phyloP scores from a whole-genome alignment of 352 stramenopile species.

The Peronospora belbahrii region DNA sequence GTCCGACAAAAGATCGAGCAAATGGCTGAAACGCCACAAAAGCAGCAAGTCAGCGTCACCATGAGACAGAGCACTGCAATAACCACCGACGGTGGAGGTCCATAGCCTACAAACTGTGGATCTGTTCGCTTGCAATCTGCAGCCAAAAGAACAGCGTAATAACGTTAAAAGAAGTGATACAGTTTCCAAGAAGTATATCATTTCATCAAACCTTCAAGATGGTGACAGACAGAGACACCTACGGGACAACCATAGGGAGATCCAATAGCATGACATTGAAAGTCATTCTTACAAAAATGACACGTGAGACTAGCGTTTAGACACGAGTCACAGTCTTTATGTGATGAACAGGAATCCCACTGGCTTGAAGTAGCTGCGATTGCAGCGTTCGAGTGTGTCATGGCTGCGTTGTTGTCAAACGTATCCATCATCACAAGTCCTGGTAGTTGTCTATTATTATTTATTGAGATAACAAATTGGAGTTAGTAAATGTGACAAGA shows the following conservation, averaged over 20 bases:
- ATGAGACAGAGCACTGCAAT: conserved; percentile 79
- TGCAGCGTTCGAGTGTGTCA: neutral
- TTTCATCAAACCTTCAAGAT: conserved; percentile 75
- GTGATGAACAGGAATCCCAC: conserved; percentile 36
- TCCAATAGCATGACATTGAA: conserved; percentile 74
- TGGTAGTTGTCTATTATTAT: too few relatives aligned
- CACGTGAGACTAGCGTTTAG: conserved; percentile 65
- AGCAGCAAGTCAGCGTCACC: conserved; percentile 75
- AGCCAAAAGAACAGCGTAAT: neutral
- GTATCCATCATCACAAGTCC: neutral
- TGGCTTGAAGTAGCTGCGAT: neutral
- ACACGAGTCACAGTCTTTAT: conserved; percentile 73
- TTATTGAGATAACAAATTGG: too few relatives aligned
- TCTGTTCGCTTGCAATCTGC: conserved; percentile 65
- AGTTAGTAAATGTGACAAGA: too few relatives aligned
- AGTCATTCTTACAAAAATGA: conserved; percentile 81
- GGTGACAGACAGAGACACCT: conserved; percentile 73
- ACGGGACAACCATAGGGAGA: conserved; percentile 55
- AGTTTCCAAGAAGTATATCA: too few relatives aligned
- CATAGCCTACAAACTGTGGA: conserved; percentile 77
- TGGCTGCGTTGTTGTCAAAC: neutral
- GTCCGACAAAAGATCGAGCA: conserved; percentile 60
- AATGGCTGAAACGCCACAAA: conserved; percentile 68
- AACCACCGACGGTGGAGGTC: conserved; percentile 69
- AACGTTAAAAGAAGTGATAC: neutral